Conservation (phyloP, 2,329 filamentous ascomycete species). For the Fusarium xylarioides region DNA sequence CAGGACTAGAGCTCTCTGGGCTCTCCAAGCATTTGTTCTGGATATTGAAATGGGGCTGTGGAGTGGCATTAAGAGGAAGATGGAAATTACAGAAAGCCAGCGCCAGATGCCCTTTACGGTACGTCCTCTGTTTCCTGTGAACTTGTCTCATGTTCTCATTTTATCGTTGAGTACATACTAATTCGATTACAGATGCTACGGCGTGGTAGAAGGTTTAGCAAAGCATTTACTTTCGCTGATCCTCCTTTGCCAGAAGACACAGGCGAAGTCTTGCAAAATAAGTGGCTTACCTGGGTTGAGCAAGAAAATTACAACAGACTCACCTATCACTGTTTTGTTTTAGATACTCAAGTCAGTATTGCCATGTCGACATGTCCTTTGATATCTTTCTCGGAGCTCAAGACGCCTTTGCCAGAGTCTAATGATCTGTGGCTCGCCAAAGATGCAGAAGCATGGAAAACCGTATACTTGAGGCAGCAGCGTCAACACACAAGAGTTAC, state of each 20-base stretch:
- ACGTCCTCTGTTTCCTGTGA: rapidly evolving
- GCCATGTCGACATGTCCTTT: background rate
- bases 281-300: background rate
- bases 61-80: background rate
- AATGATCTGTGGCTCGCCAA: background rate
- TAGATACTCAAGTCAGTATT: background rate
- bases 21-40: background rate
- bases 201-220: background rate
- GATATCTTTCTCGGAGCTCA: background rate
- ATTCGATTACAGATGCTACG: background rate
- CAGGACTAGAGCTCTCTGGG: background rate
- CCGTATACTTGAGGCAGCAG: background rate
- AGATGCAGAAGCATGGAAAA: background rate
- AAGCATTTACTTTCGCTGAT: background rate
- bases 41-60: background rate
- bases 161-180: rapidly evolving
- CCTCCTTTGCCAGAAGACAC: background rate
- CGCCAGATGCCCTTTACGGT: background rate
- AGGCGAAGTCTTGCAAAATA: background rate
- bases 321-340: background rate
- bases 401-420: background rate
- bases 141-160: rapidly evolving
- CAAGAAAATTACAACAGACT: background rate
- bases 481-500: background rate
- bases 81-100: background rate